A percentile compares a stretch with the other conserved stretches of the same genome.
phyloP scores from a whole-genome alignment of 2,329 filamentous ascomycete genomes.

The Sordariomycetes sp. region DNA sequence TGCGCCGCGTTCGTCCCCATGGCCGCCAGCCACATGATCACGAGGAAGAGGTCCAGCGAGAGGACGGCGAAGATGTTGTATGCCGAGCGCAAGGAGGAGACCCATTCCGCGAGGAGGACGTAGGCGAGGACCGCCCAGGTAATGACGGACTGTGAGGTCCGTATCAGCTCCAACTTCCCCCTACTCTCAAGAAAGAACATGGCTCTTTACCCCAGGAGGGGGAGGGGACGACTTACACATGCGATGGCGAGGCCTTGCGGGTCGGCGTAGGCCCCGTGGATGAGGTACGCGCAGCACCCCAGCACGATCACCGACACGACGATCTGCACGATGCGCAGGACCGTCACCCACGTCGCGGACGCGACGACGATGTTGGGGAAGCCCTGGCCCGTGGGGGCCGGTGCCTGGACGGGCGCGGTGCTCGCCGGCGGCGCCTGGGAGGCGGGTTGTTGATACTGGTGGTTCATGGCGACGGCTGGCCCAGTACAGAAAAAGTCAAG shows the following conservation, averaged over 20 bases:
- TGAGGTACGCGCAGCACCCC: constrained; percentile 28
- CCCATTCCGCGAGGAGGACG: constrained; percentile 27
- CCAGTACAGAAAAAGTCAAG: no score
- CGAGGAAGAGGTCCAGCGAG: constrained; percentile 28
- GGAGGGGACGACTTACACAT: constrained; percentile 20
- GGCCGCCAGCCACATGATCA: constrained; percentile 36
- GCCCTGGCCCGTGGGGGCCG: not conserved
- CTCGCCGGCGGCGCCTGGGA: not conserved
- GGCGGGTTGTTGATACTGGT: constrained; percentile 5
- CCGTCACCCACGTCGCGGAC: constrained; percentile 31
- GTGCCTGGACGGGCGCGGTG: not conserved
- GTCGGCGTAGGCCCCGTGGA: constrained; percentile 27
- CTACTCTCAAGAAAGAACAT: no score
- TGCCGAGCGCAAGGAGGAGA: constrained; percentile 17
- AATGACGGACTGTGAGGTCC: constrained; percentile 24
- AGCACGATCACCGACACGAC: constrained; percentile 30
- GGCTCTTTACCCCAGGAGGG: no score
- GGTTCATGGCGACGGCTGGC: not conserved
- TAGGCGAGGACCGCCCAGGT: constrained; percentile 34
- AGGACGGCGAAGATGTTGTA: constrained; percentile 35
- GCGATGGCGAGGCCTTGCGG: constrained; percentile 27
- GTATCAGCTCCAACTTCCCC: no score
- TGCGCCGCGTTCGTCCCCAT: constrained; percentile 26
- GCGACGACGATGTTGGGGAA: constrained; percentile 18
- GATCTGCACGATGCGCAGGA: constrained; percentile 27